phyloP scores from a whole-genome alignment of 345 rosid genomes.

The Brassica rapa region DNA sequence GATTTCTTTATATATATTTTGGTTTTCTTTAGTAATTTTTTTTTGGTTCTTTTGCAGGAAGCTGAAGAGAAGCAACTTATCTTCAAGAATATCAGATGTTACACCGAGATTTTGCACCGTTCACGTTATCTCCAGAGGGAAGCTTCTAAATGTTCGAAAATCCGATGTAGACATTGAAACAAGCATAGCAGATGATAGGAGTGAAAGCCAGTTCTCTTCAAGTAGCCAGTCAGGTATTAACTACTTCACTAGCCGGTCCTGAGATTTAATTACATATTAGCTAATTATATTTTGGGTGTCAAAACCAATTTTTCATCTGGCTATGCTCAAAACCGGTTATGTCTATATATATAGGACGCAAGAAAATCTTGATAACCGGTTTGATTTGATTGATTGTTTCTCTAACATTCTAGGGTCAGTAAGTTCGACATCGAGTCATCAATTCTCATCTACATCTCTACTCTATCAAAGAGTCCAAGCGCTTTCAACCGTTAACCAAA shows the following conservation, averaged over 20 bases:
- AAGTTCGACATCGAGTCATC: conserved; percentile 47
- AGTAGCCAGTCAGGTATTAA: conserved; percentile 50
- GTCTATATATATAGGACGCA: not conserved
- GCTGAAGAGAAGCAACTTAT: conserved; percentile 47
- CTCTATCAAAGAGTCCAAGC: conserved; percentile 65
- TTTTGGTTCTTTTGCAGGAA: conserved; percentile 27
- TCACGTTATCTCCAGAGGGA: conserved; percentile 73
- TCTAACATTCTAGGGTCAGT: conserved; percentile 30
- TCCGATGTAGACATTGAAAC: conserved; percentile 57
- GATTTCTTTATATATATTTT: not conserved
- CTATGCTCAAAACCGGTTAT: not conserved
- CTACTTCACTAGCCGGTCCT: not conserved
- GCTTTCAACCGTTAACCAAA: conserved; percentile 57
- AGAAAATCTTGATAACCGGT: not conserved
- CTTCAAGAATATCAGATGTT: conserved; percentile 59
- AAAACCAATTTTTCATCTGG: not conserved
- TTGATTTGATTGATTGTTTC: not conserved
- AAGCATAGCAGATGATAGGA: conserved; percentile 56
- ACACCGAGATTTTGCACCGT: conserved; percentile 73
- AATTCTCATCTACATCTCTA: conserved; percentile 50
- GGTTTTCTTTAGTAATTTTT: not conserved
- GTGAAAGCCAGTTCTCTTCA: conserved; percentile 47
- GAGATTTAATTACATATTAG: not conserved
- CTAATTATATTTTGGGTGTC: not conserved
- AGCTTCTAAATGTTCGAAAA: conserved; percentile 66